Conservation (phyloP, 139 green algal genomes). For the Picochlorum sp. region DNA sequence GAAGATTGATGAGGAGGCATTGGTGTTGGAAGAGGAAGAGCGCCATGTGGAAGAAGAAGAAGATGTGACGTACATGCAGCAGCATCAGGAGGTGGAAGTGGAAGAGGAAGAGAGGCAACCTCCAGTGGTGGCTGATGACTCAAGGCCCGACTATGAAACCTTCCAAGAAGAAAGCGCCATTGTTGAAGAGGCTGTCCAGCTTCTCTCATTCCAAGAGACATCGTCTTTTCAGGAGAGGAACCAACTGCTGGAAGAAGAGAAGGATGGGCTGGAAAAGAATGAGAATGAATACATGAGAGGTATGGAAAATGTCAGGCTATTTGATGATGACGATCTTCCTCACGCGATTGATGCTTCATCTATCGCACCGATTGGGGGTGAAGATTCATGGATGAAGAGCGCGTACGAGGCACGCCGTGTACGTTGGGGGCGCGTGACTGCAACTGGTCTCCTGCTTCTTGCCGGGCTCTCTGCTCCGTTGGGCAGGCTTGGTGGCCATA, state of each 20-base stretch:
- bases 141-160: no score
- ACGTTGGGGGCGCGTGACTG: conserved; percentile 20
- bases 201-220: background rate
- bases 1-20: no score
- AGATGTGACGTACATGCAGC: no score
- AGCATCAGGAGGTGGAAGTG: no score
- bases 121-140: no score
- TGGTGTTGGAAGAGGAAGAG: no score
- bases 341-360: conserved; percentile 12
- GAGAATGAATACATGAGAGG: conserved; percentile 5
- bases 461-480: conserved; percentile 1
- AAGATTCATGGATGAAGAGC: conserved; percentile 19
- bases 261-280: background rate
- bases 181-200: background rate
- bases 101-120: no score
- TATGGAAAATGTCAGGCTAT: background rate
- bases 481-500: conserved; percentile 1
- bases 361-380: conserved; percentile 14
- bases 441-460: conserved; percentile 7
- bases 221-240: background rate
- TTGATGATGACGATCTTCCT: conserved; percentile 4
- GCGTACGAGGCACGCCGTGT: background rate
- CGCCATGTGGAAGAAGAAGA: no score
- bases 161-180: no score
- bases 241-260: background rate